Evolutionary conservation across 441 rosid species (phyloP).

Genomic region (Gossypium lobatum): DNA sequence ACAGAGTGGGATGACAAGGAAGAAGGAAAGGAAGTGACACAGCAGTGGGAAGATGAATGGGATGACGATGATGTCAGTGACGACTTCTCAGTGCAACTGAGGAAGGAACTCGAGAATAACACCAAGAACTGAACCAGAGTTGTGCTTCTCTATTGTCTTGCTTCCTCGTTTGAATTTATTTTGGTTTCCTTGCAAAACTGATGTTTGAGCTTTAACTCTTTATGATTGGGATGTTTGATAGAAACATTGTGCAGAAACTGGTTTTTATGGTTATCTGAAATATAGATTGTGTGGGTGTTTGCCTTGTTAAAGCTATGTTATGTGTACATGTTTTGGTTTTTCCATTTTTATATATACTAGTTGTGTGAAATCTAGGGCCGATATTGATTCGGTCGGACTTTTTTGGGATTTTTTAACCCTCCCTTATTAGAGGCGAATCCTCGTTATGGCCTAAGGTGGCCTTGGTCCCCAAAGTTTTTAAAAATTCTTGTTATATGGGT

Average conservation of each 20-base stretch:
- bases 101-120: constrained; percentile 62
- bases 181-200: constrained; percentile 1
- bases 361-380: no score
- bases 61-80: constrained; percentile 91
- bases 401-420: no score
- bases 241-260: not conserved
- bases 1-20: constrained; percentile 64
- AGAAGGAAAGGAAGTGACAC: constrained; percentile 61
- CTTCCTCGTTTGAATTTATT: not conserved
- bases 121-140: constrained; percentile 34
- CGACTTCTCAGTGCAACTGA: constrained; percentile 80
- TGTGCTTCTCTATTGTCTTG: not conserved
- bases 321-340: not conserved
- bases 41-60: constrained; percentile 98
- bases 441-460: no score
- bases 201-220: constrained; percentile 4
- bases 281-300: not conserved
- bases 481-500: no score
- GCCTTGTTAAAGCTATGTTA: not conserved
- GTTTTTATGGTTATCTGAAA: not conserved
- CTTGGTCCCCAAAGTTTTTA: no score
- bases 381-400: no score
- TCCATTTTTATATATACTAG: no score
- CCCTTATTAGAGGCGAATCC: no score
- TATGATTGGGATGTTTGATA: not conserved